phyloP scores from a whole-genome alignment of 2,329 filamentous ascomycete species.

The Cryphonectria parasitica region DNA sequence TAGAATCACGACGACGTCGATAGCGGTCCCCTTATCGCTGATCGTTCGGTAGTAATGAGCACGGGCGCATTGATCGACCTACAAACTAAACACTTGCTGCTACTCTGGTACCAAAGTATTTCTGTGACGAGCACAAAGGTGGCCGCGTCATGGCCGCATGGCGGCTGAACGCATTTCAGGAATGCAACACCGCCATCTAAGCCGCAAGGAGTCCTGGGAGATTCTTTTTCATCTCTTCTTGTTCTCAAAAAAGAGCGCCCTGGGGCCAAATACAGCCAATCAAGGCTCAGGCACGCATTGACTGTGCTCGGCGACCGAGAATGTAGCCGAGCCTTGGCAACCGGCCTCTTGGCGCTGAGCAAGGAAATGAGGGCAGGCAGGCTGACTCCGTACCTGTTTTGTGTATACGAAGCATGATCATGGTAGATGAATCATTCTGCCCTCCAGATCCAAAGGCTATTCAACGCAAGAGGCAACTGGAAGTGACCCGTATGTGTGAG shows the following conservation, averaged over 20 bases:
- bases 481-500: not conserved
- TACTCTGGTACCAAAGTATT: not conserved
- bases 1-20: not conserved
- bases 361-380: not conserved
- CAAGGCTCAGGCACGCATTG: not conserved
- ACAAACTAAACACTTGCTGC: not conserved
- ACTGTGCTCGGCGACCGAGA: conserved; percentile 19
- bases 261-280: not conserved
- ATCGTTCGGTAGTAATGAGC: not conserved
- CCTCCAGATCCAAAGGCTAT: not conserved
- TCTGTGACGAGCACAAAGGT: not conserved
- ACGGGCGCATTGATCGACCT: not conserved
- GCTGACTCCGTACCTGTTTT: not conserved
- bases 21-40: not conserved
- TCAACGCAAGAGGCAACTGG: not conserved
- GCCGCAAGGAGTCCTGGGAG: not conserved
- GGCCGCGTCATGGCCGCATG: not conserved
- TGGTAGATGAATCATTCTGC: not conserved
- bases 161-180: not conserved
- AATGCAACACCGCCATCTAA: not conserved
- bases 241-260: not conserved
- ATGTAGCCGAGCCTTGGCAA: conserved; percentile 17
- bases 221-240: not conserved
- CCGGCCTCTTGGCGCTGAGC: not conserved
- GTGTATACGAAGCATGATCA: not conserved